Conservation (phyloP, 2,329 filamentous ascomycete genomes). For the Orbilia blumenaviensis region DNA sequence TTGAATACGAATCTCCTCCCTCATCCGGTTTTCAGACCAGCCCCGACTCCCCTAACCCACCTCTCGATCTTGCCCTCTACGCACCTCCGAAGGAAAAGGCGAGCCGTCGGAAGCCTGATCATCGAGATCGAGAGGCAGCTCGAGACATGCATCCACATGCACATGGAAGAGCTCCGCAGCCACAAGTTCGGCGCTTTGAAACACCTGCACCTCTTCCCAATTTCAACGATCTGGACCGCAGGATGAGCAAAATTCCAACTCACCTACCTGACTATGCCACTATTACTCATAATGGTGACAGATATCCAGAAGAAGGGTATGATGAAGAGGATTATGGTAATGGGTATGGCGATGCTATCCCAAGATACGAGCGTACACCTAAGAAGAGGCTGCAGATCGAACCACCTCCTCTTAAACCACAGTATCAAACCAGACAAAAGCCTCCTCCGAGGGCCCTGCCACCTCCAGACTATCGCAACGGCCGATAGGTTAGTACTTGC, state of each 20-base stretch:
- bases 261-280: conserved; percentile 32
- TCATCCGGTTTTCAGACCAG: conserved; percentile 50
- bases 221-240: conserved; percentile 37
- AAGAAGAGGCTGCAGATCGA: conserved; percentile 51
- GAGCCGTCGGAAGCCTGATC: conserved; percentile 40
- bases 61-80: conserved; percentile 50
- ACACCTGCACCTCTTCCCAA: conserved; percentile 36
- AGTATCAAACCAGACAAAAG: conserved; percentile 40
- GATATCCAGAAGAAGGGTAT: conserved; percentile 44
- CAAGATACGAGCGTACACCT: conserved; percentile 25
- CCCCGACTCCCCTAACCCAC: conserved; percentile 48
- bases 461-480: conserved; percentile 52
- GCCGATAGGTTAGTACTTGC: conserved; percentile 34
- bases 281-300: conserved; percentile 37
- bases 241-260: conserved; percentile 43
- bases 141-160: conserved; percentile 17
- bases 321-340: conserved; percentile 45
- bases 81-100: conserved; percentile 47
- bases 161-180: conserved; percentile 23
- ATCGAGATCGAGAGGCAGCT: not conserved
- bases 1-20: conserved; percentile 48
- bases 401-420: conserved; percentile 26
- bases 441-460: conserved; percentile 47
- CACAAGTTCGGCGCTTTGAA: conserved; percentile 42
- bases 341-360: conserved; percentile 29